Percentiles rank a stretch among this genome's conserved stretches.
Evolutionary conservation across 768 basidiomycete species (phyloP).

Genomic region (Leccinum pellstonianum): DNA sequence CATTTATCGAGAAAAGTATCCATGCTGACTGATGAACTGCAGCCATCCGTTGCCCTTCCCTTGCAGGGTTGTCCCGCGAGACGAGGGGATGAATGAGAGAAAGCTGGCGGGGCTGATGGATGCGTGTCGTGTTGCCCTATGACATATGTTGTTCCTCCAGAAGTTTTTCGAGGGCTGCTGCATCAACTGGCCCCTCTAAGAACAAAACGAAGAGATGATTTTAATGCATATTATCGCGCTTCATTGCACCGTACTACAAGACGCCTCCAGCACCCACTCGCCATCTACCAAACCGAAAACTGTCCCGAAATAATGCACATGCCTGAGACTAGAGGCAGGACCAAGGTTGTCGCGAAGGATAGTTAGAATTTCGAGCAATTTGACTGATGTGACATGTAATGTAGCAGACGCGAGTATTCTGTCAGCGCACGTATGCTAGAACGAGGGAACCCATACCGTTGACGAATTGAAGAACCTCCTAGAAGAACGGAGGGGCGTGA

Average conservation of each 20-base stretch:
- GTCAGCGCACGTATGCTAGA: not conserved
- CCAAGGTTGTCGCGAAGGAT: not conserved
- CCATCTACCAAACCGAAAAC: not conserved
- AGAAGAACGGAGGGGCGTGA: too few relatives aligned
- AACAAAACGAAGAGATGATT: too few relatives aligned
- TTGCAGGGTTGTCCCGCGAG: too few relatives aligned
- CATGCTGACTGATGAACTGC: too few relatives aligned
- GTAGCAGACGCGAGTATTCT: not conserved
- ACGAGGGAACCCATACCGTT: too few relatives aligned
- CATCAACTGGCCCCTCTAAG: too few relatives aligned
- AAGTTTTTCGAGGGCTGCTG: not conserved
- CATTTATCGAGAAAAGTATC: not conserved
- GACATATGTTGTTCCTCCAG: not conserved
- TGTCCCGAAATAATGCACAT: not conserved
- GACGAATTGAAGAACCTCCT: too few relatives aligned
- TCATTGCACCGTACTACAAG: not conserved
- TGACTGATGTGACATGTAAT: not conserved
- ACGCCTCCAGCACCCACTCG: not conserved
- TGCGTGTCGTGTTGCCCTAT: not conserved
- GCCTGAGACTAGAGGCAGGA: not conserved
- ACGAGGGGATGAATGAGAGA: too few relatives aligned
- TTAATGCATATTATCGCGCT: too few relatives aligned
- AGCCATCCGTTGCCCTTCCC: too few relatives aligned
- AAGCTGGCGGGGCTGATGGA: too few relatives aligned
- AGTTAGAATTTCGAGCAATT: not conserved